A percentile compares a stretch with the other conserved stretches of the same genome.
These are phyloP conservation scores for Hygrophorus pudorinus DNA, from an alignment of 768 basidiomycete genomes.

Conservation along the genomic window DNA sequence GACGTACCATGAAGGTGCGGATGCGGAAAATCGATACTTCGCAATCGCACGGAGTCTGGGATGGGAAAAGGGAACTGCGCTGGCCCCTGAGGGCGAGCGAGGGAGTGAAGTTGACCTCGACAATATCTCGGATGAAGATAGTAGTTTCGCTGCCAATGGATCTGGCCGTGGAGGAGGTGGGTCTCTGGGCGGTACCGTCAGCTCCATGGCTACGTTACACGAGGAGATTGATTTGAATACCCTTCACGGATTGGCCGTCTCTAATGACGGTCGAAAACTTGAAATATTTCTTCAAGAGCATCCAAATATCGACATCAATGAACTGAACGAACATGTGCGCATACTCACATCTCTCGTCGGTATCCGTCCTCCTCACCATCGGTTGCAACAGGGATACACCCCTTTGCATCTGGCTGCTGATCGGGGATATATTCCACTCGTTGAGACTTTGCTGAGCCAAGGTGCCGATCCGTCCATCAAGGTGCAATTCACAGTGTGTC, in stretches of 20 bases:
- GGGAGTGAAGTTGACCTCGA: constrained; percentile 1
- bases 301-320: constrained; percentile 42
- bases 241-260: constrained; percentile 55
- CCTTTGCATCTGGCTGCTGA: constrained; percentile 83
- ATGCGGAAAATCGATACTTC: constrained; percentile 58
- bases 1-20: constrained; percentile 30
- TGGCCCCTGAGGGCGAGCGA: constrained; percentile 4
- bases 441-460: constrained; percentile 44
- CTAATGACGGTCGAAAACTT: constrained; percentile 40
- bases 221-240: constrained; percentile 25
- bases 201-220: constrained; percentile 37
- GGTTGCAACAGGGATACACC: constrained; percentile 63
- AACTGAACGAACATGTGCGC: constrained; percentile 65
- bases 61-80: constrained; percentile 38
- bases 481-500: constrained; percentile 27
- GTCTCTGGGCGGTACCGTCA: constrained; percentile 57
- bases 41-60: constrained; percentile 60
- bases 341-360: not conserved
- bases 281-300: constrained; percentile 30
- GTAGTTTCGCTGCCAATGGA: constrained; percentile 38
- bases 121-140: constrained; percentile 15
- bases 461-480: constrained; percentile 60
- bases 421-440: constrained; percentile 53
- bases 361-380: constrained; percentile 2
- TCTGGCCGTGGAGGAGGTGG: constrained; percentile 21